Conservation (phyloP, 768 basidiomycete genomes). For the Mycena rosella region DNA sequence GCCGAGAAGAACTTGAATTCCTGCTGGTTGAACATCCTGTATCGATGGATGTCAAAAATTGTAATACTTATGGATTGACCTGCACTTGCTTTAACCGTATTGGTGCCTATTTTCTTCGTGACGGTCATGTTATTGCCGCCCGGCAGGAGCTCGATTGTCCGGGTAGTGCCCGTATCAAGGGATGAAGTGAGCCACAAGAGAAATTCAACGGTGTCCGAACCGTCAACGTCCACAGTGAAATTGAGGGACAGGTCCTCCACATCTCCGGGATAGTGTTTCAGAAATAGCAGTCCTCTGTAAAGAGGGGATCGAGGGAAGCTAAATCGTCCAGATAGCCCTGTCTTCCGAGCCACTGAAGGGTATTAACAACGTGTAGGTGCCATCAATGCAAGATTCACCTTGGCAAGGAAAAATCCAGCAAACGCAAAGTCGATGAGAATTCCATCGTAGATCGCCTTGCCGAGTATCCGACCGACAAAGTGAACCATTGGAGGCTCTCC, state of each 20-base stretch:
- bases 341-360: constrained; percentile 84
- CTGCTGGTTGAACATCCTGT: constrained; percentile 97
- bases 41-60: too few relatives aligned
- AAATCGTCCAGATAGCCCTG: constrained; percentile 95
- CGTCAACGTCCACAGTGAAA: constrained; percentile 89
- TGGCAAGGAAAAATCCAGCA: constrained; percentile 93
- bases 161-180: constrained; percentile 83
- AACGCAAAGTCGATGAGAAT: constrained; percentile 95
- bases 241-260: constrained; percentile 90
- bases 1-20: constrained; percentile 93
- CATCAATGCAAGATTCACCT: too few relatives aligned
- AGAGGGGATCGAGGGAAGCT: constrained; percentile 88
- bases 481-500: constrained; percentile 91
- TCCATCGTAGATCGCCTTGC: constrained; percentile 96
- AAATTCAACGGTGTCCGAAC: constrained; percentile 51
- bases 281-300: constrained; percentile 90
- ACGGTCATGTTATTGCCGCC: constrained; percentile 86
- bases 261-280: constrained; percentile 91
- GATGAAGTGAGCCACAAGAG: too few relatives aligned
- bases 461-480: constrained; percentile 92
- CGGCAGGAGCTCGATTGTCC: constrained; percentile 81
- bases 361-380: too few relatives aligned
- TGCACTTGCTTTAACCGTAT: constrained; percentile 81
- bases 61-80: too few relatives aligned
- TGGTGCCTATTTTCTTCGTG: constrained; percentile 89